Evolutionary conservation across 768 basidiomycete genomes (phyloP), one percentile per base, ranked within the genome.

Genomic region (Serendipita sp.): DNA sequence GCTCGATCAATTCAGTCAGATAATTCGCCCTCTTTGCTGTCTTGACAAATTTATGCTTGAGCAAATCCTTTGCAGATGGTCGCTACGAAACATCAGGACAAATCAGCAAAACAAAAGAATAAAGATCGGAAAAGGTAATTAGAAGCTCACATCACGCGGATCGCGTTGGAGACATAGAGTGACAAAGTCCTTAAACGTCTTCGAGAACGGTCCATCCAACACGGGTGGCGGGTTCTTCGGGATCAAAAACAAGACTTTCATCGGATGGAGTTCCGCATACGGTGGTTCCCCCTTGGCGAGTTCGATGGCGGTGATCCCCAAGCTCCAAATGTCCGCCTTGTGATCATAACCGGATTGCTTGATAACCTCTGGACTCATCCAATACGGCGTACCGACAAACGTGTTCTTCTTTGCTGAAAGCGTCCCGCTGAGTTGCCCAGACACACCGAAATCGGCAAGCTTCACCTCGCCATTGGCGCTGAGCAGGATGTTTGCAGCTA

Each of bases 291-390:
- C 95, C 74, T 88, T 94, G 1, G 96, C 96, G 69, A 99, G 79
- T 73, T 99, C 96, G 68, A 98, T 97, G 34, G 92, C 90, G 4
- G 96, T 99, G 69, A 95, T 95, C 13, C 95, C 96, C 67, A 99
- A 76, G 74, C 88, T 91, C 96, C 96, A 99, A 58, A 99, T 97
- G 74, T 99, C 96, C 15, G 96, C 96, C 72, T 97, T 98, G 73
- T 94, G 88, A 70, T 98, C 96, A 74, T 99, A 99, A 3, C 96
- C 96, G 64, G 92, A 95, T 75, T 99, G 96, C 73, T 98, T 98
- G 78, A 99, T 99, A 27, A 98, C 94, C 72, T 99, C 96, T 3
- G 96, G 96, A 4, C 91, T 92, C 96, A 99, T 99, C 96, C 96
- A 99, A 72, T 98, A 99, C 2, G 95, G 95, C 16, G 95, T 94